Conservation (phyloP, 148 eudicot genomes). For the Talinum fruticosum region DNA sequence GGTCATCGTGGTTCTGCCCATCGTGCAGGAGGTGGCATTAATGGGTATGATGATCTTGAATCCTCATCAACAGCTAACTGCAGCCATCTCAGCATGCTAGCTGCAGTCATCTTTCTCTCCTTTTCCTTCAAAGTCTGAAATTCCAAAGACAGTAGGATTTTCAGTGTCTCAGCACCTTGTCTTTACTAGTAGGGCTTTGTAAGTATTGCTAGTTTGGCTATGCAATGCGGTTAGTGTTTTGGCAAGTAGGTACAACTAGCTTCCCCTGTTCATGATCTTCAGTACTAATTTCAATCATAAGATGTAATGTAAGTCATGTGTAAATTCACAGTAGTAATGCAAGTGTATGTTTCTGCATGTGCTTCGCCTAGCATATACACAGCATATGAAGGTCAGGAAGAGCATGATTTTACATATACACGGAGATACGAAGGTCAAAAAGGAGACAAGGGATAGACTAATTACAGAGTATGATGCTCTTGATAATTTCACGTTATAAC, state of each 20-base stretch:
- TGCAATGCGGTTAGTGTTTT: not conserved
- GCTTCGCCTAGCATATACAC: not conserved
- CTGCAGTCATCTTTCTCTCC: conserved; percentile 14
- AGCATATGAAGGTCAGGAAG: no score
- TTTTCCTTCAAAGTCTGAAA: conserved; percentile 10
- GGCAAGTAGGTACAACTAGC: not conserved
- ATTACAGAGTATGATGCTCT: not conserved
- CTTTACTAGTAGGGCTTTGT: not conserved
- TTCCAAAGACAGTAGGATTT: not conserved
- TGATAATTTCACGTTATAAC: not conserved
- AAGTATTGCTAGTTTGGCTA: not conserved
- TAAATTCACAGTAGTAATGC: not conserved
- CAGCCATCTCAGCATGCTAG: conserved; percentile 9
- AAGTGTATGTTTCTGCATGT: not conserved
- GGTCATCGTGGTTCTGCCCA: no score
- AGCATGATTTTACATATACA: no score
- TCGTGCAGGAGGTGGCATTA: no score
- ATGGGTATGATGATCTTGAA: no score
- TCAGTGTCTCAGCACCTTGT: not conserved
- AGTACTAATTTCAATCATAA: not conserved
- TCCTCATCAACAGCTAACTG: no score
- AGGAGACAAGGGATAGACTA: no score
- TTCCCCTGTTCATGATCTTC: not conserved
- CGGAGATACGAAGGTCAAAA: no score
- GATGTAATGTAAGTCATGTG: not conserved